These are phyloP conservation scores for Microcera coccophila DNA, from an alignment of 2,329 filamentous ascomycete genomes.

Conservation along the genomic window DNA sequence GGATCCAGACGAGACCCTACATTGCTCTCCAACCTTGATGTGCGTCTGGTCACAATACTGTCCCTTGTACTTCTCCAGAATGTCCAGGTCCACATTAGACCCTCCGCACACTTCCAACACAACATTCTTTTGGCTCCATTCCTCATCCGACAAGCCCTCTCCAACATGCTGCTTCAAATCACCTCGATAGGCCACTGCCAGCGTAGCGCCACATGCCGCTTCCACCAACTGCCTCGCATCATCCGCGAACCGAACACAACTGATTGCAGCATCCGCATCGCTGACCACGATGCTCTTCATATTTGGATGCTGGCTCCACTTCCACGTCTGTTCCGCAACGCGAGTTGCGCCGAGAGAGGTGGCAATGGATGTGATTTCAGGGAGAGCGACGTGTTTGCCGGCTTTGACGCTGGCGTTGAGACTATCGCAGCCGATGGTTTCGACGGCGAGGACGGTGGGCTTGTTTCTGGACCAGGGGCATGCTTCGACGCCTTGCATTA, in stretches of 20 bases:
- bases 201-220: conserved; percentile 75
- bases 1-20: too few relatives aligned
- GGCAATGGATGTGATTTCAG: conserved; percentile 70
- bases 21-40: conserved; percentile 26
- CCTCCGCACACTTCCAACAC: conserved; percentile 85
- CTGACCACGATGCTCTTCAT: conserved; percentile 36
- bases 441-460: conserved; percentile 64
- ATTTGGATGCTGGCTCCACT: conserved; percentile 51
- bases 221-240: conserved; percentile 81
- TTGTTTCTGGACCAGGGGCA: conserved; percentile 31
- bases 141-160: conserved; percentile 46
- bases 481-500: conserved; percentile 64
- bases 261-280: conserved; percentile 70
- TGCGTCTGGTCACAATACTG: conserved; percentile 35
- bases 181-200: conserved; percentile 65
- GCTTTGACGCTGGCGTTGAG: conserved; percentile 59
- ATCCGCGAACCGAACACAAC: conserved; percentile 71
- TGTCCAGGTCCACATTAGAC: conserved; percentile 59
- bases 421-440: conserved; percentile 71
- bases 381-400: conserved; percentile 57
- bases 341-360: conserved; percentile 68
- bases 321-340: conserved; percentile 66
- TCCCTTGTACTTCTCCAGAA: conserved; percentile 56
- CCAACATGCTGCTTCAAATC: conserved; percentile 57
- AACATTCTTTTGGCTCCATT: conserved; percentile 65